phyloP scores from a whole-genome alignment of 1,284 basidiomycete species.

The Flammula alnicola region DNA sequence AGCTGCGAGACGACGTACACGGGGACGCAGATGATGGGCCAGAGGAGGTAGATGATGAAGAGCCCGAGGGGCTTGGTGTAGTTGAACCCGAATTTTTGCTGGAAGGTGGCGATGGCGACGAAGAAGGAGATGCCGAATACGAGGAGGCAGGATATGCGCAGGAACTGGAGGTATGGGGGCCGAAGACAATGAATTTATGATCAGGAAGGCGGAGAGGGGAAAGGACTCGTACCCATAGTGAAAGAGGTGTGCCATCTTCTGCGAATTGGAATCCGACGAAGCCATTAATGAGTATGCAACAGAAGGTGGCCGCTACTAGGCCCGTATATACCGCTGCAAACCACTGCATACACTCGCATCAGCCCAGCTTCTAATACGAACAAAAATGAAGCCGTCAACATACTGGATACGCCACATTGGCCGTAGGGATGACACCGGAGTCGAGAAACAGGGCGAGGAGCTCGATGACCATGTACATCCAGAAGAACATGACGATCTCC shows the following conservation, averaged over 20 bases:
- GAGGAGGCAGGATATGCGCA: slow-evolving; percentile 84
- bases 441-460: slow-evolving; percentile 96
- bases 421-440: slow-evolving; percentile 93
- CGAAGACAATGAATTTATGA: slow-evolving; percentile 9
- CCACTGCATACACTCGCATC: slow-evolving; percentile 62
- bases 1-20: slow-evolving; percentile 94
- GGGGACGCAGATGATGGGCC: slow-evolving; percentile 88
- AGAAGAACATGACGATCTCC: slow-evolving; percentile 98
- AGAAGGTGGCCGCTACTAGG: slow-evolving; percentile 86
- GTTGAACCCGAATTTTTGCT: slow-evolving; percentile 80
- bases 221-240: slow-evolving; percentile 89
- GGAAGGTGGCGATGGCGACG: slow-evolving; percentile 94
- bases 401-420: slow-evolving; percentile 85
- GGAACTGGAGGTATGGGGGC: slow-evolving; percentile 54
- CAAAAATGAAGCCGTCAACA: slow-evolving; percentile 39
- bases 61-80: slow-evolving; percentile 80
- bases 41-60: slow-evolving; percentile 95
- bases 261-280: slow-evolving; percentile 99
- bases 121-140: slow-evolving; percentile 89
- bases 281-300: slow-evolving; percentile 94
- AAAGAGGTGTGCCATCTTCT: slow-evolving; percentile 96
- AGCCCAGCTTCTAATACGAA: neutral
- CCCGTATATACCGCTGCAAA: slow-evolving; percentile 95
- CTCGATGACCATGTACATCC: slow-evolving; percentile 92
- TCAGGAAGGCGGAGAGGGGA: too few relatives aligned